Conservation (phyloP, 768 basidiomycete genomes). For the Macrolepiota fuliginosa region DNA sequence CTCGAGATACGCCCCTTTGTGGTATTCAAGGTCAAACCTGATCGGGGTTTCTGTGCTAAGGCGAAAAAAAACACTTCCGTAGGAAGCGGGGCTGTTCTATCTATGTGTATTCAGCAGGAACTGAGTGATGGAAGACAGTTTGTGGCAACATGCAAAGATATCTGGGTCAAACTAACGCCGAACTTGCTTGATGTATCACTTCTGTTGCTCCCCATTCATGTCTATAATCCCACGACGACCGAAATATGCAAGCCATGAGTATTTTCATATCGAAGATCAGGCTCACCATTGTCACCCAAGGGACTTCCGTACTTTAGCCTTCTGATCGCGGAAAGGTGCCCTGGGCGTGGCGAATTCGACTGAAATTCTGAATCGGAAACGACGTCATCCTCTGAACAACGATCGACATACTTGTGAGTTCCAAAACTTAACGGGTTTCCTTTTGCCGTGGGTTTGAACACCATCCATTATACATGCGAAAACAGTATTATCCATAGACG, state of each 20-base stretch:
- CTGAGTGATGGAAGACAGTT: not conserved
- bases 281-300: constrained; percentile 5
- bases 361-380: constrained; percentile 5
- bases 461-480: constrained; percentile 8
- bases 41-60: not conserved
- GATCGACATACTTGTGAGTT: constrained; percentile 5
- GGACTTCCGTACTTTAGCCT: not conserved
- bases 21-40: not conserved
- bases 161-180: not conserved
- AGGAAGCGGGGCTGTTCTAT: not conserved
- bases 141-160: not conserved
- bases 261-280: not conserved
- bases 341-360: not conserved
- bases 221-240: not conserved
- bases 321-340: too few species aligned
- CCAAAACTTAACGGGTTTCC: constrained; percentile 2
- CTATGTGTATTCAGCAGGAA: not conserved
- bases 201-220: not conserved
- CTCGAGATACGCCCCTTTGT: not conserved
- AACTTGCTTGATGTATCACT: not conserved
- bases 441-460: not conserved
- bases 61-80: not conserved
- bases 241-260: not conserved
- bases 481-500: constrained; percentile 9
- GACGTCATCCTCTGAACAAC: not conserved